Evolutionary conservation across 371 early-diverging fungal species (phyloP).

Genomic region (Rhizopus sp.): DNA sequence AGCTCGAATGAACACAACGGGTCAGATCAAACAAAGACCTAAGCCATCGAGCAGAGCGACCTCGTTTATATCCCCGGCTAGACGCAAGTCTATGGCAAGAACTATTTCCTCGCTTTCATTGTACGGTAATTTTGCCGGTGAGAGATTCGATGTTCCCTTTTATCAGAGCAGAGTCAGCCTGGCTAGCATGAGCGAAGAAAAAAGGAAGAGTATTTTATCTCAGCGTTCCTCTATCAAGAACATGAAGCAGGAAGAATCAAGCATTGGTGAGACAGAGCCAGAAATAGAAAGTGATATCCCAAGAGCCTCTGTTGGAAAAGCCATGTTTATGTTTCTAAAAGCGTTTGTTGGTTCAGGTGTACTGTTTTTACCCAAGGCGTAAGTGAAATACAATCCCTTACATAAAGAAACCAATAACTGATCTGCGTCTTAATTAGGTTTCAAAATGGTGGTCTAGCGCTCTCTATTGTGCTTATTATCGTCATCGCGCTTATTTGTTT

Average conservation of each 20-base stretch:
- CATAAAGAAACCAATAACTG: conserved; percentile 1
- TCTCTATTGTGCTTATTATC: conserved; percentile 30
- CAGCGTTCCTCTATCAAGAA: not conserved
- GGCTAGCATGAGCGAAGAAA: conserved; percentile 11
- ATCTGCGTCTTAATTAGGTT: conserved; percentile 13
- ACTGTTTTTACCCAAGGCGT: conserved; percentile 69
- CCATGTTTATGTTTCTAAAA: conserved; percentile 75
- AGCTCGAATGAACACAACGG: conserved; percentile 10
- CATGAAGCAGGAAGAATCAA: conserved; percentile 20
- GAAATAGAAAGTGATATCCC: conserved; percentile 19
- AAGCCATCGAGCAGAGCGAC: conserved; percentile 15
- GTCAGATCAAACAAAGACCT: conserved; percentile 15
- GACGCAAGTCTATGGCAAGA: conserved; percentile 24
- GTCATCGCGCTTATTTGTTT: conserved; percentile 31
- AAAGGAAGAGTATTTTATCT: conserved; percentile 5
- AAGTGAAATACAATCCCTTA: conserved; percentile 8
- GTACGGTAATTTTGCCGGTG: conserved; percentile 41
- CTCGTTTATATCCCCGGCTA: conserved; percentile 14
- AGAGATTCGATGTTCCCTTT: conserved; percentile 17
- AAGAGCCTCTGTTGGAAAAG: conserved; percentile 64
- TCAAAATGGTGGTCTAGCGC: conserved; percentile 33
- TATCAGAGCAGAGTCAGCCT: not conserved
- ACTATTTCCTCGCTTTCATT: conserved; percentile 32
- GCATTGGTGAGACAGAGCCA: conserved; percentile 8
- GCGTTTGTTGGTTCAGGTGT: conserved; percentile 78